These are phyloP conservation scores for Starmerella sirachaensis DNA, from an alignment of 805 yeast species.

Conservation along the genomic window DNA sequence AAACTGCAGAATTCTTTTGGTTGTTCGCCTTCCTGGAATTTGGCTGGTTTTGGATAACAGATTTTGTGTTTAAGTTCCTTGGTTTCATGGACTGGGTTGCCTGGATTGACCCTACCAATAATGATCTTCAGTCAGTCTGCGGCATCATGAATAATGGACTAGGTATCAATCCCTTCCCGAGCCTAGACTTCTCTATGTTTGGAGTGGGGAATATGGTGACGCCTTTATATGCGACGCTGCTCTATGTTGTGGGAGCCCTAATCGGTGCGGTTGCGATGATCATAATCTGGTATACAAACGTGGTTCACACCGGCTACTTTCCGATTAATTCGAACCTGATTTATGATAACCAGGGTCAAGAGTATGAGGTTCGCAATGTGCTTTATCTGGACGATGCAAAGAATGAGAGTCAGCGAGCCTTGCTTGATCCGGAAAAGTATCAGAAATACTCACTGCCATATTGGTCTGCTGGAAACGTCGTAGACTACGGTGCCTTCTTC, in stretches of 20 bases:
- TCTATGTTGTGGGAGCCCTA: slow-evolving; percentile 30
- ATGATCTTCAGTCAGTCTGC: slow-evolving; percentile 37
- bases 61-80: slow-evolving; percentile 48
- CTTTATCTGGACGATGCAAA: slow-evolving; percentile 35
- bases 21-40: slow-evolving; percentile 37
- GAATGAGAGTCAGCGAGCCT: slow-evolving; percentile 46
- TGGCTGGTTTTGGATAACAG: slow-evolving; percentile 27
- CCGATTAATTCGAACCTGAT: slow-evolving; percentile 37
- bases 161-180: slow-evolving; percentile 43
- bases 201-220: slow-evolving; percentile 32
- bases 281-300: slow-evolving; percentile 34
- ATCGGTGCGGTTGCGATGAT: slow-evolving; percentile 26
- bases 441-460: slow-evolving; percentile 49
- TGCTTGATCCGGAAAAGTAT: slow-evolving; percentile 40
- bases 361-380: slow-evolving; percentile 35
- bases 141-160: slow-evolving; percentile 36
- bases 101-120: slow-evolving; percentile 44
- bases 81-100: slow-evolving; percentile 51
- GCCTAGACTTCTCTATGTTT: slow-evolving; percentile 37
- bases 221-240: slow-evolving; percentile 35
- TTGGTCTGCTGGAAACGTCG: slow-evolving; percentile 48
- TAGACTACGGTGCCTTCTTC: slow-evolving; percentile 45
- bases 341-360: slow-evolving; percentile 34
- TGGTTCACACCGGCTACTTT: slow-evolving; percentile 39
- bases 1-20: slow-evolving; percentile 40